phyloP scores from a whole-genome alignment of 2,329 filamentous ascomycete species.

The Didymella sp. region DNA sequence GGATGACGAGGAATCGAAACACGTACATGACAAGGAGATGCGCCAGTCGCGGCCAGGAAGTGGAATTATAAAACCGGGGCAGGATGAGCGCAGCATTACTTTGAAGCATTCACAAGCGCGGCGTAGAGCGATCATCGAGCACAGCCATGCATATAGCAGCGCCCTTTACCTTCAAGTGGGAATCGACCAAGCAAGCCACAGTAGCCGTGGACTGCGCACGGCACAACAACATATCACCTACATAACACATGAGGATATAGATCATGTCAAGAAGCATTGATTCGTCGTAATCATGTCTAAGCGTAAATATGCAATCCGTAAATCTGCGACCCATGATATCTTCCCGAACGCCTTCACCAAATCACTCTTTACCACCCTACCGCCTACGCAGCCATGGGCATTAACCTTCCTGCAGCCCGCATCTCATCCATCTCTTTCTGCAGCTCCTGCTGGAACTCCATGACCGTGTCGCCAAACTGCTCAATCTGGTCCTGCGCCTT shows the following conservation, averaged over 20 bases:
- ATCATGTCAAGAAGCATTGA: neutral
- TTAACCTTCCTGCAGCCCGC: slow-evolving; percentile 25
- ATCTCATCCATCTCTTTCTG: slow-evolving; percentile 12
- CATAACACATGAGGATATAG: neutral
- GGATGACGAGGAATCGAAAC: neutral
- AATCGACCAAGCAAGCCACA: neutral
- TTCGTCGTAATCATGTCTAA: neutral
- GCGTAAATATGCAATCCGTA: neutral
- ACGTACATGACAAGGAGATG: neutral
- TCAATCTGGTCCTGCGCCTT: slow-evolving; percentile 65
- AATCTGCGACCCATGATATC: neutral
- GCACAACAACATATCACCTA: neutral
- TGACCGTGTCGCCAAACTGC: slow-evolving; percentile 53
- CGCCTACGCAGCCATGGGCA: slow-evolving; percentile 33
- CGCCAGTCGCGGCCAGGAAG: neutral
- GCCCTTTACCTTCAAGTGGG: neutral
- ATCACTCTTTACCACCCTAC: neutral
- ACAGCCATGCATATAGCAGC: neutral
- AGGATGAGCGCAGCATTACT: neutral
- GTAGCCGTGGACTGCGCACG: neutral
- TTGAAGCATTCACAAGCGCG: slow-evolving; percentile 1
- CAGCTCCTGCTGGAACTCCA: slow-evolving; percentile 41
- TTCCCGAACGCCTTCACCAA: neutral
- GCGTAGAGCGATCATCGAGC: neutral
- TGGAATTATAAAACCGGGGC: neutral